Percentiles rank a stretch among this genome's conserved stretches.
Evolutionary conservation across 2,329 filamentous ascomycete species (phyloP).

Genomic region (Chrysoporthe deuterocubensis): DNA sequence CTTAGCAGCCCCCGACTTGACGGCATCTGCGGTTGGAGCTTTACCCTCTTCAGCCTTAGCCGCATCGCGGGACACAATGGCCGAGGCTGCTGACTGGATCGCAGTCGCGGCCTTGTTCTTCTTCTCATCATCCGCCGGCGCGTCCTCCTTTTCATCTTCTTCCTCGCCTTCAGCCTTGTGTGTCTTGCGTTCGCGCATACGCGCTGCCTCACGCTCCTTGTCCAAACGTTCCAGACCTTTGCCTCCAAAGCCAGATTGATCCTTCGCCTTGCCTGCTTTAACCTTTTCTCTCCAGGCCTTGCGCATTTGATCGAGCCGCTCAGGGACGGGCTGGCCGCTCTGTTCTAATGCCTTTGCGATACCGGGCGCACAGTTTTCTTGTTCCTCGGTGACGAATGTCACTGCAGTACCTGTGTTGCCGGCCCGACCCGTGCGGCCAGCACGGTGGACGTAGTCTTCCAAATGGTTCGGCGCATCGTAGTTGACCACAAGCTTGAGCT

Average conservation of each 20-base stretch:
- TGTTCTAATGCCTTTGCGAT: constrained; percentile 92
- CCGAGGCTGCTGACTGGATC: constrained; percentile 66
- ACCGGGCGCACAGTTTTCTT: constrained; percentile 87
- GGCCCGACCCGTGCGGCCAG: constrained; percentile 89
- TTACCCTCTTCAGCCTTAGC: constrained; percentile 45
- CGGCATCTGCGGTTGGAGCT: constrained; percentile 36
- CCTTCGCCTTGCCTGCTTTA: constrained; percentile 88
- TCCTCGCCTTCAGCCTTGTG: constrained; percentile 87
- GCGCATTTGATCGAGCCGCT: constrained; percentile 66
- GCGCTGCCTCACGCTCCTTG: constrained; percentile 85
- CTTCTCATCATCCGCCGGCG: constrained; percentile 67
- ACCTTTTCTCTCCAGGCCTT: constrained; percentile 85
- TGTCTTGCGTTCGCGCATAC: constrained; percentile 82
- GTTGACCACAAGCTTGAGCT: constrained; percentile 94
- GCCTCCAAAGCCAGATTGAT: constrained; percentile 88
- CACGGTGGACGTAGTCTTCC: constrained; percentile 95
- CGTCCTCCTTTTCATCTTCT: constrained; percentile 72
- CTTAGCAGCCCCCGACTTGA: constrained; percentile 48
- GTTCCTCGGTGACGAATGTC: constrained; percentile 89
- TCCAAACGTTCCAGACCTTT: constrained; percentile 93
- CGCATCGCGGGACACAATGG: constrained; percentile 57
- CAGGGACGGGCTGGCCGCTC: constrained; percentile 82
- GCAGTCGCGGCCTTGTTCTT: constrained; percentile 68
- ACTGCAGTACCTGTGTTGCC: constrained; percentile 94
- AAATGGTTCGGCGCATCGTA: constrained; percentile 93